Evolutionary conservation across 306 rosid genomes (phyloP), one percentile per base, ranked within the genome.

Genomic region (Vicia villosa): DNA sequence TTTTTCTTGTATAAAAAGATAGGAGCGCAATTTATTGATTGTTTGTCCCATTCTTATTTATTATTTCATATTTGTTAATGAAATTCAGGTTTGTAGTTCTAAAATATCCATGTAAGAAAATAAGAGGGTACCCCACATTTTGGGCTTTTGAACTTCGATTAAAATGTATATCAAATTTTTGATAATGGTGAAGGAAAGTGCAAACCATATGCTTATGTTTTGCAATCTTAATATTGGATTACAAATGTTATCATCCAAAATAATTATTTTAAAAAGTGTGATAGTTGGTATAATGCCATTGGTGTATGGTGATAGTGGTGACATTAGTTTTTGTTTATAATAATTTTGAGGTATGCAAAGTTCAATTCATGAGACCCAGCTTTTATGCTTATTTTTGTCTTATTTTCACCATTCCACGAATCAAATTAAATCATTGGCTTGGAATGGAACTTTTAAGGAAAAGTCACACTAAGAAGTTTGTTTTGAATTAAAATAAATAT

Each of bases 151-250:
- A 54, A 51, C 42, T 51, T 58, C 34, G 2, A 70, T 70, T 14
- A 22, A 8, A 52, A 40, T 43, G 3, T 1, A 5, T 10, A 52
- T 21, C 11, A 21, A 21, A 10, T 21, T 10, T 21, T 52, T 10
- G 24, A 26, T 36, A 75, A 42, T 63, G 64, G 78, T 68, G 82
- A 77, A 62, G 76, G 75, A 61, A 76, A 63, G 56, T 55, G 74
- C 66, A 20, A 5, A 7, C 26, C 73, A 36, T 26, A 11, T 63
- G 70, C 10, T 19, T 37, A 9, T 24, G 14, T 40, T 34, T 0
- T 16, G 60, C 10, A 47, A 73, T 71, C 66, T 66, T 37, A 43
- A 37, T 16, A 34, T 66, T 20, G 11, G 74, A 61, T 45, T 26
- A 36, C 16, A 28, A 63, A 10, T 19, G 69, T 76, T 70, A 66